Evolutionary conservation across 1,284 basidiomycete genomes (phyloP).

Genomic region (Tetrapyrgos nigripes): DNA sequence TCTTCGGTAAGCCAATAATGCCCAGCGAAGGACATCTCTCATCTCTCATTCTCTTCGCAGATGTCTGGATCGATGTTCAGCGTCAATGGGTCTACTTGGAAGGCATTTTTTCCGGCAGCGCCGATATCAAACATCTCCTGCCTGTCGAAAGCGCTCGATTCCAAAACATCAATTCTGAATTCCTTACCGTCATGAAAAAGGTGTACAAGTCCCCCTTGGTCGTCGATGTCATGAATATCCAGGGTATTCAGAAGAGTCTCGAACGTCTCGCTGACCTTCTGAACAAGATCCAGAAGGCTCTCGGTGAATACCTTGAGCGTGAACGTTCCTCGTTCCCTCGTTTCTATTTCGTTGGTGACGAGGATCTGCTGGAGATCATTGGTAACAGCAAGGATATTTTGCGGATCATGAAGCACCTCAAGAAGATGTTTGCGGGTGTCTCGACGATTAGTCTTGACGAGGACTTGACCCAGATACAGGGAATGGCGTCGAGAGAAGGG

Average conservation of each 20-base stretch:
- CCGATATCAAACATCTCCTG: conserved; percentile 97
- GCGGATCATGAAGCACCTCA: conserved; percentile 97
- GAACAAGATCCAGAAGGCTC: conserved; percentile 98
- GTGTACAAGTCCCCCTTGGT: conserved; percentile 99
- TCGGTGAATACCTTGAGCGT: conserved; percentile 98
- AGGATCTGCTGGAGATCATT: conserved; percentile 98
- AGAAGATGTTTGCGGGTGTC: conserved; percentile 99
- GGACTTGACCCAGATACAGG: conserved; percentile 85
- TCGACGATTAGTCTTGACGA: conserved; percentile 91
- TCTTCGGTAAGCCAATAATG: conserved; percentile 76
- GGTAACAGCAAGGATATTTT: conserved; percentile 99
- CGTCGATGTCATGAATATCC: conserved; percentile 96
- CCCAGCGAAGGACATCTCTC: background rate
- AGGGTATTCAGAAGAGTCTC: conserved; percentile 94
- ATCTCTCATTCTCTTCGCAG: conserved; percentile 43
- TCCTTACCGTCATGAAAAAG: conserved; percentile 98
- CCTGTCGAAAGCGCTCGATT: conserved; percentile 98
- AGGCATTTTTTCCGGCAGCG: conserved; percentile 99
- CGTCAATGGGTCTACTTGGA: conserved; percentile 99
- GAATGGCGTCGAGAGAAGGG: conserved; percentile 94
- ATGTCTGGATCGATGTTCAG: conserved; percentile 99
- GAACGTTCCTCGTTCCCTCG: conserved; percentile 98
- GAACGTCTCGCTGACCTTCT: conserved; percentile 96
- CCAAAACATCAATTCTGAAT: conserved; percentile 98
- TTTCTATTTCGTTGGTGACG: conserved; percentile 99